Base-by-base conservation (phyloP, 805 yeast species). In the Yarrowia keelungensis region DNA sequence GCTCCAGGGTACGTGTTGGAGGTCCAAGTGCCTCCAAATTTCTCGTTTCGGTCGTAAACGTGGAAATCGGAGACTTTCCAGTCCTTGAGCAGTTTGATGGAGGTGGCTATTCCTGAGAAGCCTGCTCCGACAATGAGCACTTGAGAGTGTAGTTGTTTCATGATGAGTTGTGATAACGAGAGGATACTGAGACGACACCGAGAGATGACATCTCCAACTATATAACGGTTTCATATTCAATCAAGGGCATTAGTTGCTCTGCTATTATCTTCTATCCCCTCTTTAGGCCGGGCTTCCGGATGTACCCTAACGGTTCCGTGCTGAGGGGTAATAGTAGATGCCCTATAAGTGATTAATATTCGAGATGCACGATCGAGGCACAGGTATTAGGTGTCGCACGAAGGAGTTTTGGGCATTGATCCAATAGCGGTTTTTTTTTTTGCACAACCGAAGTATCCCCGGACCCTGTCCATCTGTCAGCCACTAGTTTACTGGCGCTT, bases 11-110 rank as follows among this genome's bases (percentile, higher is more conserved):
- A 72, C 7, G 71, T 61, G 65, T 72, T 71, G 15, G 70, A 58
- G n/a, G 65, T 53, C 74, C 74, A 72, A 11, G 74, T 72, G n/a
- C 74, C 74, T 3, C 74, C 74, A 46, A 72, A 50, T 15, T 64
- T 70, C 7, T 14, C 61, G 22, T 71, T 46, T 1, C 67, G 67
- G 22, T 71, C 72, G 53, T 61, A 71, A 16, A 71, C 45, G 16
- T 54, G 66, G 35, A 61, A 70, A 36, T 70, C 72, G 19, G 46
- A 39, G 22, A 42, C 49, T 11, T 64, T 64, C 65, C 61, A 64
- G 32, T 64, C 65, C n/a, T 49, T 64, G 7, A 43, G 46, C n/a
- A 64, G 46, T 14, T 64, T 64, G 41, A 64, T 64, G 14, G 68
- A 36, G n/a, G 68, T 51, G 8, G 68, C 68, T 12, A 64, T 35